A percentile compares a stretch with the other conserved stretches of the same genome.
Evolutionary conservation across 768 basidiomycete genomes (phyloP).

Genomic region (Rhizopogon vesiculosus): DNA sequence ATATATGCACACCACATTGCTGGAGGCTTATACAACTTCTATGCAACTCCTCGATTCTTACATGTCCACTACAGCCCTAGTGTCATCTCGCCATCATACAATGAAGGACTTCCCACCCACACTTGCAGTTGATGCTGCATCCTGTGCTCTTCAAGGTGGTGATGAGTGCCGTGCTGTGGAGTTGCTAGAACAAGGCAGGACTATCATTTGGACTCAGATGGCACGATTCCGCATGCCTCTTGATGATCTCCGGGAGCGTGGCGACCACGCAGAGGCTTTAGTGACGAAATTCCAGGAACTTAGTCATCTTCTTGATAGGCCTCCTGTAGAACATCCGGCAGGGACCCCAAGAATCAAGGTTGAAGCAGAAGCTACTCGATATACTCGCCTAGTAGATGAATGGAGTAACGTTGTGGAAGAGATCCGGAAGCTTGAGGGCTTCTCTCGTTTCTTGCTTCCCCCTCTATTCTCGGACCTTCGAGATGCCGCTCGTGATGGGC

Average conservation of each 20-base stretch:
- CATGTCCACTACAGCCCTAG: background rate
- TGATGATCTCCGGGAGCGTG: background rate
- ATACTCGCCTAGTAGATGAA: background rate
- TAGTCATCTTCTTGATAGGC: background rate
- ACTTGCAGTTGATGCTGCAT: conserved; percentile 13
- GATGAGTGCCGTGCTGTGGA: conserved; percentile 15
- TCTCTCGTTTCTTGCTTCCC: conserved; percentile 10
- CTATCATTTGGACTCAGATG: conserved; percentile 25
- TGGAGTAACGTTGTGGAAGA: conserved; percentile 9
- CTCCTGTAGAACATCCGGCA: background rate
- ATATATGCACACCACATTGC: background rate
- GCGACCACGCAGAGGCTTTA: background rate
- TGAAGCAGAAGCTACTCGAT: background rate
- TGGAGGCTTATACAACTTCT: background rate
- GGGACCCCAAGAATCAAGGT: background rate
- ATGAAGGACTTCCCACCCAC: background rate
- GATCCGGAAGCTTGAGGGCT: conserved; percentile 10
- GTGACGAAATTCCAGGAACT: background rate
- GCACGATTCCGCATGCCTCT: conserved; percentile 17
- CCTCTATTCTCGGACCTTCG: conserved; percentile 4
- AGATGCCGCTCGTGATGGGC: conserved; percentile 3
- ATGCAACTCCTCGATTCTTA: conserved; percentile 6
- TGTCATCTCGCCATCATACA: background rate
- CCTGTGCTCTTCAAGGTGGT: conserved; percentile 10
- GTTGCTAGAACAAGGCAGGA: conserved; percentile 27